Evolutionary conservation across 2,329 filamentous ascomycete genomes (phyloP), one percentile per base, ranked within the genome.

Genomic region (Lasiodiplodia hormozganensis): DNA sequence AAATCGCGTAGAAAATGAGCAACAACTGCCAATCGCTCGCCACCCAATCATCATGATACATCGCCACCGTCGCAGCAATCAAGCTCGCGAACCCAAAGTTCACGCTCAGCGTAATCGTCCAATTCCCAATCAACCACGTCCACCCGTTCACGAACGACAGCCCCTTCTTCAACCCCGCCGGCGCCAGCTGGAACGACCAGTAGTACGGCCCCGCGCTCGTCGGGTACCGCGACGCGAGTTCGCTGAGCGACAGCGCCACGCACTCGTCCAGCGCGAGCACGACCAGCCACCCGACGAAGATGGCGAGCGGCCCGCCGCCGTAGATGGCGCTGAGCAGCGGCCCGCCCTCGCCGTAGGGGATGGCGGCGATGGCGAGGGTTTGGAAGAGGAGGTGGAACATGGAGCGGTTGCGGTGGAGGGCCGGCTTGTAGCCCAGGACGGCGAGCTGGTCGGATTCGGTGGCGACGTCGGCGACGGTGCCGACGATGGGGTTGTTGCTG

Each of bases 371-470:
- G 25, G 87, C 86, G 8, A 89, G 78, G 0, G 85, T 85, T 75
- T 89, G 87, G 74, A 89, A 90, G 14, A 89, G 80, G 1, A 90
- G 78, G 0, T 87, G 89, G 70, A 85, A 82, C 72, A 89, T 83
- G 0, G 87, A 89, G 38, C 88, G 83, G 70, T 89, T 90, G 25
- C 87, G 84, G 23, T 76, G 79, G 21, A 90, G 79, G 73, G 88
- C 86, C 4, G 85, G 83, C 68, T 82, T 85, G 77, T 90, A 90
- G 34, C 88, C 87, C 25, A 89, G 79, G n/a, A 77, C 71, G 31
- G 78, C 77, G 28, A 83, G 75, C 14, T 78, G 72, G 25, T 74
- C 74, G 28, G 28, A 28, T 28, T 28, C 28, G 28, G 5, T 5
- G 28, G 28, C 28, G 67, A 78, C 74, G 49, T 76, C 75, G 21